These are phyloP conservation scores for Petrea volubilis DNA, from an alignment of 257 asterid genomes.

Conservation along the genomic window DNA sequence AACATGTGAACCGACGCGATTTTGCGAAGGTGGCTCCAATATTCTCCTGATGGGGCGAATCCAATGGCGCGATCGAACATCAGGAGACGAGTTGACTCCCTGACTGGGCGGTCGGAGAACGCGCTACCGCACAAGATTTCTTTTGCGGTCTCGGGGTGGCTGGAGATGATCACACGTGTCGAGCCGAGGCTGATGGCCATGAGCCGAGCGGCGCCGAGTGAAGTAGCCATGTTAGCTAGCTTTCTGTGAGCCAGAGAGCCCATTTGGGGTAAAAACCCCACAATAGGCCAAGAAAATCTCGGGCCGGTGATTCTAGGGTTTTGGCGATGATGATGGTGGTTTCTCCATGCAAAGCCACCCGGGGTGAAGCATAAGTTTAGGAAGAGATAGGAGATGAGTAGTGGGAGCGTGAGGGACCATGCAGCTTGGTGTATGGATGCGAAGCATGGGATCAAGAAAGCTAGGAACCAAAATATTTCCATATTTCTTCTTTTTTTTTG, in stretches of 20 bases:
- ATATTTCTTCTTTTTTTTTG: too few species aligned
- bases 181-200: slow-evolving; percentile 62
- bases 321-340: slow-evolving; percentile 13
- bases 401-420: slow-evolving; percentile 24
- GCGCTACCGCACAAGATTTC: slow-evolving; percentile 51
- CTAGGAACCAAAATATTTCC: slow-evolving; percentile 35
- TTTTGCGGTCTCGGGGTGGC: slow-evolving; percentile 66
- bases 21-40: slow-evolving; percentile 58
- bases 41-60: slow-evolving; percentile 50
- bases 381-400: slow-evolving; percentile 27
- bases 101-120: slow-evolving; percentile 54
- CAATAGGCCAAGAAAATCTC: slow-evolving; percentile 38
- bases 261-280: slow-evolving; percentile 58
- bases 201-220: slow-evolving; percentile 41
- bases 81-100: slow-evolving; percentile 55
- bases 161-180: slow-evolving; percentile 47
- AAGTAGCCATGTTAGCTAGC: slow-evolving; percentile 43
- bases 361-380: slow-evolving; percentile 26
- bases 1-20: slow-evolving; percentile 59
- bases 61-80: slow-evolving; percentile 77
- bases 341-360: slow-evolving; percentile 68
- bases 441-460: slow-evolving; percentile 32
- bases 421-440: slow-evolving; percentile 18
- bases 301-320: slow-evolving; percentile 50
- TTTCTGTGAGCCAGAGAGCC: slow-evolving; percentile 56